Conservation (phyloP, 139 green algal genomes). For the Pleodorina starrii region DNA sequence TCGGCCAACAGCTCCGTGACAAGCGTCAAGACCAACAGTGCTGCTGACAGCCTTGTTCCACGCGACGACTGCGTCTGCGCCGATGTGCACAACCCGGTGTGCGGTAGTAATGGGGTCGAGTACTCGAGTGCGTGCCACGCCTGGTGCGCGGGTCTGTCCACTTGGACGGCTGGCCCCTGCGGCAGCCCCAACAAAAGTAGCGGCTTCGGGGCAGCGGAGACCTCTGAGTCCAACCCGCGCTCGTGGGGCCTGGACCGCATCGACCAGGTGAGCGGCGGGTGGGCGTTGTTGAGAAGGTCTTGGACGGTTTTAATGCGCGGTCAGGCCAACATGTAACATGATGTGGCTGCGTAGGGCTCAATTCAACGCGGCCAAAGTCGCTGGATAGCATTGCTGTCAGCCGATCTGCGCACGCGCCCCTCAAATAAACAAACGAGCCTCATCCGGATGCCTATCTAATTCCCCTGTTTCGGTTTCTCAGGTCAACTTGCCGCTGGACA, state of each 20-base stretch:
- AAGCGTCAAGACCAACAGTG: too few species aligned
- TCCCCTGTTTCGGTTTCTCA: too few species aligned
- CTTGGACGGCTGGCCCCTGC: neutral
- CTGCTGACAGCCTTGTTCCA: neutral
- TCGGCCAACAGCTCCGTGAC: neutral
- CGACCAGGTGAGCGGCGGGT: conserved; percentile 56
- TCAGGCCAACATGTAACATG: too few species aligned
- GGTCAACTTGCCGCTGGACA: conserved; percentile 51
- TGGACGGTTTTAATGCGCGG: neutral
- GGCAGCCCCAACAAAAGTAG: neutral
- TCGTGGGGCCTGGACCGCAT: conserved; percentile 75
- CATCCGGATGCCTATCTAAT: too few species aligned
- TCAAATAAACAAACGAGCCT: too few species aligned
- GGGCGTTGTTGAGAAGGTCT: neutral
- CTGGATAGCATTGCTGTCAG: too few species aligned
- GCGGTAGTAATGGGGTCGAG: neutral
- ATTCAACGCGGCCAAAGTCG: too few species aligned
- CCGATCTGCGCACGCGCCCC: too few species aligned
- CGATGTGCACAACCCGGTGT: neutral
- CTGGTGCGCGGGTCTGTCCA: neutral
- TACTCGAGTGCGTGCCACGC: conserved; percentile 16
- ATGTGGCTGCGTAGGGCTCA: too few species aligned
- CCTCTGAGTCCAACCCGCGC: neutral
- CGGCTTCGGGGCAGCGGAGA: conserved; percentile 6
- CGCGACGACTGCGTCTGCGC: neutral